These are phyloP conservation scores for Articulospora tetracladia DNA, from an alignment of 495 filamentous ascomycete species.

Conservation along the genomic window DNA sequence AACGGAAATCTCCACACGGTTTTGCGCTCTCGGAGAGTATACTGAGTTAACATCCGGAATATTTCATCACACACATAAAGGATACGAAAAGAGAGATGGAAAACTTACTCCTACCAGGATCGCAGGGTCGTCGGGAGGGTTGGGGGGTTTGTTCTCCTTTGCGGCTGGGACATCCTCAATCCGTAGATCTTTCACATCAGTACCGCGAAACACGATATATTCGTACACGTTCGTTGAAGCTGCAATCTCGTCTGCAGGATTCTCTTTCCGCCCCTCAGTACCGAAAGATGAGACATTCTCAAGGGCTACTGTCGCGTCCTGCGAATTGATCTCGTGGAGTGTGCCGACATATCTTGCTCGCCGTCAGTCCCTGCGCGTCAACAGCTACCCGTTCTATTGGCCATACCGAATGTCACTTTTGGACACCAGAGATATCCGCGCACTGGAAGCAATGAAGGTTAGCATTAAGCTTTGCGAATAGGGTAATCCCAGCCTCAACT, in stretches of 20 bases:
- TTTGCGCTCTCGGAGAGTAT: conserved; percentile 85
- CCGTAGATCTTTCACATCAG: conserved; percentile 95
- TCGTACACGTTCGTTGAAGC: conserved; percentile 86
- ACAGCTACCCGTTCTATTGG: background rate
- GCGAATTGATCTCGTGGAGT: conserved; percentile 96
- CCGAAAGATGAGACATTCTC: conserved; percentile 92
- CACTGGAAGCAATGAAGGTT: conserved; percentile 38
- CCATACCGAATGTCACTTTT: conserved; percentile 74
- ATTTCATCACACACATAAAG: conserved; percentile 63
- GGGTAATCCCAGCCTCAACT: conserved; percentile 18
- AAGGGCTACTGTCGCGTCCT: conserved; percentile 90
- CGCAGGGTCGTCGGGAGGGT: conserved; percentile 90
- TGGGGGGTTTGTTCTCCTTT: conserved; percentile 71
- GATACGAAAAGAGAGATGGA: conserved; percentile 3
- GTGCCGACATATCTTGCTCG: conserved; percentile 81
- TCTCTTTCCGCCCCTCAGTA: conserved; percentile 81
- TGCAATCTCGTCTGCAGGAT: conserved; percentile 74
- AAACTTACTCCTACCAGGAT: conserved; percentile 85
- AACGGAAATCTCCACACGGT: conserved; percentile 97
- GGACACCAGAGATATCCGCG: conserved; percentile 86
- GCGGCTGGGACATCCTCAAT: conserved; percentile 69
- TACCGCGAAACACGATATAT: conserved; percentile 98
- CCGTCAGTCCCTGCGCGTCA: conserved; percentile 24
- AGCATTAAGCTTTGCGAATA: conserved; percentile 17
- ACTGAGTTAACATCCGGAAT: conserved; percentile 78